Evolutionary conservation across 23 red algal genomes (phyloP), one percentile per base, ranked within the genome.

Genomic region (Pyropia haitanensis): DNA sequence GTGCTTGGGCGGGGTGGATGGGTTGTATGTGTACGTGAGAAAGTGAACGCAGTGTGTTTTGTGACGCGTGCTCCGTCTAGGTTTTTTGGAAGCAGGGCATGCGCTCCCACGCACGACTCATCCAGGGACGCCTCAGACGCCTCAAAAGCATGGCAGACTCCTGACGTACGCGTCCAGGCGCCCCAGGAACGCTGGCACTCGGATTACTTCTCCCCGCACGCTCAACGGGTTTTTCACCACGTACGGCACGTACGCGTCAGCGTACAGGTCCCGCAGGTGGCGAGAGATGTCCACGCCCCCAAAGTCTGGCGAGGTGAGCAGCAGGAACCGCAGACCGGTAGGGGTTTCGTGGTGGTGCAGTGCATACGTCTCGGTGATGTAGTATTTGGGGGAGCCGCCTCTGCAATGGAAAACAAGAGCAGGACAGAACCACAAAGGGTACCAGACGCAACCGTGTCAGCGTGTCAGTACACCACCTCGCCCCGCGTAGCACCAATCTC

Each of bases 261-360:
- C 69, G 59, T 98, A 91, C 23, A 98, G 78, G 39, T 83, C 76
- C 51, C 60, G 63, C 8, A 98, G 80, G 39, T 72, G 50, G 20
- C 76, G 66, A 3, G 79, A 61, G 22, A 98, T 65, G 78, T 98
- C 94, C 50, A 77, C 51, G 32, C 31, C 58, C 24, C 80, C 75
- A 68, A 78, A 86, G 58, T 86, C 61, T 23, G 64, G 49, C 44
- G 75, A 80, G 3, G 94, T 98, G 53, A 67, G 83, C 27, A 98
- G 53, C 3, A 98, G 71, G 68, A 98, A 98, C 10, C 94, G 85
- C 48, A 98, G 56, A 31, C 94, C 94, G 30, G 94, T 91, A 2
- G 79, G 64, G 6, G 78, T 98, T 64, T 98, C 94, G 54, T 91
- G 91, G 71, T 90, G 91, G 53, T 98, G 94, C 46, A 98, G 54